These are phyloP conservation scores for Endocladia muricata DNA, from an alignment of 31 red algal genomes.

Conservation along the genomic window DNA sequence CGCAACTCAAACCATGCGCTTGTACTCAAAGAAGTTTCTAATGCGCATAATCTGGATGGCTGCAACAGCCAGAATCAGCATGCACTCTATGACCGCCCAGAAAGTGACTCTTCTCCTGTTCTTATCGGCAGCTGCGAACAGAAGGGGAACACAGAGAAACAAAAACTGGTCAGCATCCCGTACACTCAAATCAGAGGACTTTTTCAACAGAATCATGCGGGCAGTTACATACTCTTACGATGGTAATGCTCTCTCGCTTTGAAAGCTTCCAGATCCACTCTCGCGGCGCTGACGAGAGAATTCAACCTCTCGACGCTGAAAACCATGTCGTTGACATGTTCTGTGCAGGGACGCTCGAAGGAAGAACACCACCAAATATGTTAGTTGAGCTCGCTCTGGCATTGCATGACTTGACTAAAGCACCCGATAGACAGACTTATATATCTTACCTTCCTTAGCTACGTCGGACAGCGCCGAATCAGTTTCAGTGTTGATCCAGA, in stretches of 20 bases:
- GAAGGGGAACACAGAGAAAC: background rate
- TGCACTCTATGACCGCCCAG: conserved; percentile 71
- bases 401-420: no score
- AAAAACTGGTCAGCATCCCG: no score
- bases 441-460: conserved; percentile 68
- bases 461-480: conserved; percentile 74
- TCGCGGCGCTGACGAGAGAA: conserved; percentile 72
- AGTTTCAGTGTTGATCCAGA: conserved; percentile 81
- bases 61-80: conserved; percentile 65
- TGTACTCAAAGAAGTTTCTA: conserved; percentile 82
- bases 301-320: conserved; percentile 81
- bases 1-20: conserved; percentile 62
- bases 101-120: conserved; percentile 78
- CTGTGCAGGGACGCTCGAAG: no score
- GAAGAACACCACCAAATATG: background rate
- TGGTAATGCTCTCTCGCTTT: conserved; percentile 79
- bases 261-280: conserved; percentile 75
- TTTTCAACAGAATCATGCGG: background rate
- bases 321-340: conserved; percentile 87
- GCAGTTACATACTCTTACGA: conserved; percentile 58
- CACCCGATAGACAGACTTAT: no score
- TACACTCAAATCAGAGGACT: no score
- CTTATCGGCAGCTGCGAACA: conserved; percentile 56
- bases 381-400: background rate
- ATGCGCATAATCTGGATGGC: conserved; percentile 78